Conservation (phyloP, 148 eudicot genomes). For the Diospyros kaki region DNA sequence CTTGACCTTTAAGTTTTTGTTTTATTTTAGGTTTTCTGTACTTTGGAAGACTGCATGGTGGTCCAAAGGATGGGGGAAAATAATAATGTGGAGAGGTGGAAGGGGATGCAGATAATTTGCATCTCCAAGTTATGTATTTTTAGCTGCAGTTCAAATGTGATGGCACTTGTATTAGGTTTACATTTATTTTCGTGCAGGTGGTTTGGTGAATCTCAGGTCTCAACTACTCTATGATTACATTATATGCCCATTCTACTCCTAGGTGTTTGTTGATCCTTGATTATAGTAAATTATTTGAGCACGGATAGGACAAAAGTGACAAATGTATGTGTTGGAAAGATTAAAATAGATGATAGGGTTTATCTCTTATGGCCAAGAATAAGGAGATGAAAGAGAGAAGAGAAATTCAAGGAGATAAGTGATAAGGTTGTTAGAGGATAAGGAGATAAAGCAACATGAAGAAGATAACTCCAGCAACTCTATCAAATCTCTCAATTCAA, state of each 20-base stretch:
- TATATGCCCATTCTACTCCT: not conserved
- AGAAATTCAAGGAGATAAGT: too few species aligned
- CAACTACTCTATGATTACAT: not conserved
- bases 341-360: too few species aligned
- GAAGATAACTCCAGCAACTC: too few species aligned
- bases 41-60: not conserved
- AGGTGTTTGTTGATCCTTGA: not conserved
- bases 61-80: constrained; percentile 4
- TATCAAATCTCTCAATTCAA: too few species aligned
- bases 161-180: not conserved
- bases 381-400: too few species aligned
- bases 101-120: not conserved
- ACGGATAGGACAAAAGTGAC: not conserved
- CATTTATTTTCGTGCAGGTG: not conserved
- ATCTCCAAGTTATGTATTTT: constrained; percentile 4
- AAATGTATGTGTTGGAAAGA: not conserved
- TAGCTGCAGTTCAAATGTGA: not conserved
- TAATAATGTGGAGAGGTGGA: not conserved
- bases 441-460: too few species aligned
- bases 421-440: too few species aligned
- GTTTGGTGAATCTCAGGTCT: constrained; percentile 6
- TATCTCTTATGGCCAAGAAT: too few species aligned
- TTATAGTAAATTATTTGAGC: not conserved
- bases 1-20: not conserved
- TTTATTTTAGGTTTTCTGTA: constrained; percentile 2